A percentile compares a stretch with the other conserved stretches of the same genome.
Conservation (phyloP, 257 asterid species). For the Solanum chmielewskii region DNA sequence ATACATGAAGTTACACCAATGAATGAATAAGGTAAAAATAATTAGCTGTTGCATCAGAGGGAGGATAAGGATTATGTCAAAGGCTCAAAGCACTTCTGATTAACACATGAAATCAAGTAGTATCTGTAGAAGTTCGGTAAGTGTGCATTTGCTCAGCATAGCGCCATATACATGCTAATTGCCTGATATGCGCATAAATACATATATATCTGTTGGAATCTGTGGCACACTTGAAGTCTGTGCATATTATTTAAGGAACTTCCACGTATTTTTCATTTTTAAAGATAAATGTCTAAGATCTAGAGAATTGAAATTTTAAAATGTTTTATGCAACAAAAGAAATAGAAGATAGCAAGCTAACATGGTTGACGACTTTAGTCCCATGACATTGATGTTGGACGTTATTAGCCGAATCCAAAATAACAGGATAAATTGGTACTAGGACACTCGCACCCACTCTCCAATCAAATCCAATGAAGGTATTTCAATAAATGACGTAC, state of each 20-base stretch:
- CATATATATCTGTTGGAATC: background rate
- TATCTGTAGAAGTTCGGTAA: background rate
- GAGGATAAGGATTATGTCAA: background rate
- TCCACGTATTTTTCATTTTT: background rate
- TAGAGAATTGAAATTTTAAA: background rate
- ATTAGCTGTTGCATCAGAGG: background rate
- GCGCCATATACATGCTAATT: background rate
- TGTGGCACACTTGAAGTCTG: background rate
- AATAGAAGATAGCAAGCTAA: background rate
- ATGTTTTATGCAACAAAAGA: background rate
- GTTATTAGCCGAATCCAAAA: background rate
- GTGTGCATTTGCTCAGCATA: background rate
- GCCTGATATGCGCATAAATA: background rate
- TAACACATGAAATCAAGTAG: background rate
- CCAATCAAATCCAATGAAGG: background rate
- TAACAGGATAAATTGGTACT: background rate
- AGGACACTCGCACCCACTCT: background rate
- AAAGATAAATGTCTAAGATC: background rate
- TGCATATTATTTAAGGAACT: background rate
- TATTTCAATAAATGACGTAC: background rate
- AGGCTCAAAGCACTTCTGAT: background rate
- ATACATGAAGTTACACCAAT: background rate
- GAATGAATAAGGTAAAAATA: background rate
- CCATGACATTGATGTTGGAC: background rate
- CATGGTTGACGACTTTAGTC: background rate